Evolutionary conservation across 495 filamentous ascomycete genomes (phyloP).

Genomic region (Extremus antarcticus): DNA sequence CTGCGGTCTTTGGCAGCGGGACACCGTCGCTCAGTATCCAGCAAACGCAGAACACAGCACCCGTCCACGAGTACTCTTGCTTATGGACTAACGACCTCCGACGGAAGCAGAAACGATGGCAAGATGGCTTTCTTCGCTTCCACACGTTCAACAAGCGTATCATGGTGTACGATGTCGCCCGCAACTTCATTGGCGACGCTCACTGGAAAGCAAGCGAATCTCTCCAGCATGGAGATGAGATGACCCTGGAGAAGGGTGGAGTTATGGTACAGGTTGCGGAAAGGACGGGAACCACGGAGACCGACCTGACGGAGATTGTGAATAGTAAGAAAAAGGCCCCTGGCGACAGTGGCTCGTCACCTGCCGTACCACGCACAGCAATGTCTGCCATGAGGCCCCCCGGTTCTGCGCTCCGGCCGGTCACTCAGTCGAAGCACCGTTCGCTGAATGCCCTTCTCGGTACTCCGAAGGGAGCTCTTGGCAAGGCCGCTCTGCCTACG

Average conservation of each 20-base stretch:
- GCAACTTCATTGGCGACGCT: constrained; percentile 73
- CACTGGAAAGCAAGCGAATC: constrained; percentile 62
- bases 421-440: constrained; percentile 34
- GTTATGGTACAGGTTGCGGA: constrained; percentile 72
- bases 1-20: constrained; percentile 11
- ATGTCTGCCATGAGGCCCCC: background rate
- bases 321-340: constrained; percentile 50
- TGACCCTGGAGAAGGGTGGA: constrained; percentile 63
- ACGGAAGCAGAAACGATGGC: constrained; percentile 83
- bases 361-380: background rate
- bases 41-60: constrained; percentile 52
- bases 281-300: constrained; percentile 55
- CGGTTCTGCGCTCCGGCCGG: background rate
- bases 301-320: constrained; percentile 63
- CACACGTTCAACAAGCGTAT: constrained; percentile 85
- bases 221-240: constrained; percentile 66
- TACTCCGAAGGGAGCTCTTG: constrained; percentile 40
- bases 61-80: constrained; percentile 68
- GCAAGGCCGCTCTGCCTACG: constrained; percentile 30
- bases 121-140: constrained; percentile 77
- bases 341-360: constrained; percentile 8
- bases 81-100: constrained; percentile 77
- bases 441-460: constrained; percentile 50
- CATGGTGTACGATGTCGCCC: constrained; percentile 77
- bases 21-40: constrained; percentile 20